Percentiles rank a stretch among this genome's conserved stretches.
Evolutionary conservation across 129 eudicot genomes (phyloP).

Genomic region (Escallonia rubra): DNA sequence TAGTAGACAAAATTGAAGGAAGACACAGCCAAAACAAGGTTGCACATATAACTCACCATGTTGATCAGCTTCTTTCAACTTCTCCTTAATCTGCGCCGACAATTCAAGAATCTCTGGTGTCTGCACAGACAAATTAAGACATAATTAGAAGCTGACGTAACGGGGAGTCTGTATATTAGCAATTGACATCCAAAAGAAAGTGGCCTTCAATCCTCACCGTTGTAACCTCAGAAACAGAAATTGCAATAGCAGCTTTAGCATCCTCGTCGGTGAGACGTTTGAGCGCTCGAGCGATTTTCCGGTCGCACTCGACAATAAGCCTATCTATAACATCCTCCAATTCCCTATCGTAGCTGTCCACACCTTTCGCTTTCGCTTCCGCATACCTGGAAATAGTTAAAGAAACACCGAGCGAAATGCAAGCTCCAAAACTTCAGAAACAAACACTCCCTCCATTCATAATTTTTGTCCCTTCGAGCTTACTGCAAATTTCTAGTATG

Average conservation of each 20-base stretch:
- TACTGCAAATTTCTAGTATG: no score
- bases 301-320: constrained; percentile 90
- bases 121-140: constrained; percentile 31
- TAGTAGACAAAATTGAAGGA: no score
- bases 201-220: constrained; percentile 28
- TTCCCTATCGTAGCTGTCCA: constrained; percentile 80
- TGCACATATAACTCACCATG: constrained; percentile 31
- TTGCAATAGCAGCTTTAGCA: constrained; percentile 98
- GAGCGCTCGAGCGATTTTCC: constrained; percentile 88
- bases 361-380: constrained; percentile 75
- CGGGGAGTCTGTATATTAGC: not conserved
- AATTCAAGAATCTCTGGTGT: constrained; percentile 78
- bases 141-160: not conserved
- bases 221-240: constrained; percentile 91
- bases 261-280: constrained; percentile 96
- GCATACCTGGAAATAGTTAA: constrained; percentile 58
- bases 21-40: no score
- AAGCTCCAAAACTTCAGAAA: not conserved
- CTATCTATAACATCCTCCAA: constrained; percentile 95
- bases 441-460: no score
- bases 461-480: no score
- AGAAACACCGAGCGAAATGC: not conserved
- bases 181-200: not conserved
- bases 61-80: constrained; percentile 83
- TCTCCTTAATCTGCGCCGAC: constrained; percentile 88